Evolutionary conservation across 1,139 yeast genomes (phyloP), one percentile per base, ranked within the genome.

Genomic region (Tardiomyces digboiensis): DNA sequence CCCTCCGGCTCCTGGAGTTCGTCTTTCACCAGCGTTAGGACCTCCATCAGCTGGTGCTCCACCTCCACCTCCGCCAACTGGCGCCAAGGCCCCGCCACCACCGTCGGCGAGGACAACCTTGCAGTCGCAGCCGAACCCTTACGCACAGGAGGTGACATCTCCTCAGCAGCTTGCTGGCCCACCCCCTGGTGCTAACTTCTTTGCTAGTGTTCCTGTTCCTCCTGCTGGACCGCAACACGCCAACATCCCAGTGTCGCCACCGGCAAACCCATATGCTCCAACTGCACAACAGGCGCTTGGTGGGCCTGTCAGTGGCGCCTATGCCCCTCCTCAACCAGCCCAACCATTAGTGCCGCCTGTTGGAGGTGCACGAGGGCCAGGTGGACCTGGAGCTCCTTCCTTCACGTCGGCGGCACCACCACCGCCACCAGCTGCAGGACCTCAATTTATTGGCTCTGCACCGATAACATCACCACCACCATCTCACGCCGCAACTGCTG

Each of bases 281-380:
- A 42, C 53, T 5, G 50, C 57, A 20, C 51, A 55, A 36, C 29
- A 44, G 19, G 46, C 53, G 18, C 47, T 53, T 19, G 43, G 47
- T 16, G 39, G 40, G 52, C 58, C 38, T 41, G 43, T 51, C 45
- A 42, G 50, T 44, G 39, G 53, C 37, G 43, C 51, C n/a, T 42
- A 41, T 5, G 46, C 50, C 19, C 45, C 53, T 6, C 51, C 59
- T 13, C 58, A 63, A 8, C 57, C 65, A 20, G 55, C 58, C 42
- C 65, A 67, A 51, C 70, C 72, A 41, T 65, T 65, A 44, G 71
- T 72, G n/a, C 68, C 53, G 10, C 46, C 59, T 13, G 52, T 53
- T 37, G 51, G 52, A 8, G 48, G 49, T 39, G 49, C 52, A 10
- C n/a, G n/a, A n/a, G n/a, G n/a, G n/a, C 45, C 49, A 14, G 36